These are phyloP conservation scores for Rhizopus stolonifer DNA, from an alignment of 371 early-diverging fungal genomes.

Conservation along the genomic window DNA sequence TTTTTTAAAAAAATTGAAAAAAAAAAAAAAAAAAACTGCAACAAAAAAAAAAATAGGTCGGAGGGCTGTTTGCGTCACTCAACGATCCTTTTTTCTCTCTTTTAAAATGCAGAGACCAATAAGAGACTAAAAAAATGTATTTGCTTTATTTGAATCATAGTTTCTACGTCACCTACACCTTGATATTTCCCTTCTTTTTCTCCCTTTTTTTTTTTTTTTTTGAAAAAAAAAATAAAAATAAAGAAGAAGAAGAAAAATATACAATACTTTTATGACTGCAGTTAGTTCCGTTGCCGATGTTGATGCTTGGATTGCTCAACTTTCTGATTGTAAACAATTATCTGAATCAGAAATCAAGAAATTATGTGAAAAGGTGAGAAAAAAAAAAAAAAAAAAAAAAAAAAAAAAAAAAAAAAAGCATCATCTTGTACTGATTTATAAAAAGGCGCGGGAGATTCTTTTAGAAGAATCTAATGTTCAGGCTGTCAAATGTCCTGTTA, in stretches of 20 bases:
- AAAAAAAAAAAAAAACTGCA: too few relatives aligned
- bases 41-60: too few relatives aligned
- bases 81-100: too few relatives aligned
- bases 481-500: slow-evolving; percentile 93
- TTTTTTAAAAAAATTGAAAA: too few relatives aligned
- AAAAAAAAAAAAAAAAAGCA: slow-evolving; percentile 6
- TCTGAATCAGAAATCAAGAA: slow-evolving; percentile 92
- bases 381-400: too few relatives aligned
- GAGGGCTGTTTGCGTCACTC: too few relatives aligned
- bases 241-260: too few relatives aligned
- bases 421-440: not conserved
- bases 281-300: slow-evolving; percentile 50
- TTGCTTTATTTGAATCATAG: not conserved
- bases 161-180: not conserved
- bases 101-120: too few relatives aligned
- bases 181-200: too few relatives aligned
- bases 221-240: not conserved
- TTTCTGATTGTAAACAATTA: slow-evolving; percentile 88
- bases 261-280: too few relatives aligned
- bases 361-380: slow-evolving; percentile 97
- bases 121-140: too few relatives aligned
- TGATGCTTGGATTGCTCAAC: slow-evolving; percentile 88
- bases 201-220: too few relatives aligned
- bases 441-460: slow-evolving; percentile 86
- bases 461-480: slow-evolving; percentile 96